A percentile compares a stretch with the other conserved stretches of the same genome.
Conservation (phyloP, 345 rosid species). For the Xanthoceras sorbifolium region DNA sequence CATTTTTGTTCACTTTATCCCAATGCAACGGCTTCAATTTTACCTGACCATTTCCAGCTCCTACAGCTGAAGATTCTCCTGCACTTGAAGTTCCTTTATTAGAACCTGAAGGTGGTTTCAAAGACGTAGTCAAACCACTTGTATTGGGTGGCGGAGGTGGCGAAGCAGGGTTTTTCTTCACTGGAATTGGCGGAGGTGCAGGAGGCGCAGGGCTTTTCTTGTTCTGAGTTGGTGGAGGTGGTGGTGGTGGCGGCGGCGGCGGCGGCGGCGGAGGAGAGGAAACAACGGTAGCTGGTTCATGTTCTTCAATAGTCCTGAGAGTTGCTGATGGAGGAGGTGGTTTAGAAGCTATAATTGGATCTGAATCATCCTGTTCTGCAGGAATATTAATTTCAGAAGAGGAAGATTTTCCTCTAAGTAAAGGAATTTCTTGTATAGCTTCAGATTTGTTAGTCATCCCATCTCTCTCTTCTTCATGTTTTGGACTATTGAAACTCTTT, state of each 20-base stretch:
- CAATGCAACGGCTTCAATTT: conserved; percentile 87
- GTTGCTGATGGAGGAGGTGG: conserved; percentile 28
- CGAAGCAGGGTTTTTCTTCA: conserved; percentile 34
- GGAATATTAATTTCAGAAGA: conserved; percentile 42
- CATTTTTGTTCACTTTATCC: conserved; percentile 73
- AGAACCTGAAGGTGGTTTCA: conserved; percentile 45
- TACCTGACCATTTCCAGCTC: conserved; percentile 44
- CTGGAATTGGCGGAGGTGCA: conserved; percentile 27
- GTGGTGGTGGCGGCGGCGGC: conserved; percentile 38
- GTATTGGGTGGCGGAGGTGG: conserved; percentile 51
- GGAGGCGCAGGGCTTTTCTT: conserved; percentile 32
- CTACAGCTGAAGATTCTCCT: conserved; percentile 36
- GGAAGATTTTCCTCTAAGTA: conserved; percentile 65
- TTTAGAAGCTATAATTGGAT: conserved; percentile 5
- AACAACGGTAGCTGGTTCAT: conserved; percentile 26
- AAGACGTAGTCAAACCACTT: conserved; percentile 27
- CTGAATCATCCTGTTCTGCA: conserved; percentile 15
- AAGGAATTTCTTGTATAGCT: conserved; percentile 54
- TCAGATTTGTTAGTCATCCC: conserved; percentile 27
- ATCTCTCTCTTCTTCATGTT: conserved; percentile 25
- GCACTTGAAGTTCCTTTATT: conserved; percentile 19
- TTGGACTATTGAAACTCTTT: conserved; percentile 31
- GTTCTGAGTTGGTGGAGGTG: conserved; percentile 21
- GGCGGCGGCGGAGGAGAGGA: conserved; percentile 29
- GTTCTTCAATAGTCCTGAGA: conserved; percentile 21